phyloP scores from a whole-genome alignment of 75 land plant genomes.

The Isoetes taiwanensis region DNA sequence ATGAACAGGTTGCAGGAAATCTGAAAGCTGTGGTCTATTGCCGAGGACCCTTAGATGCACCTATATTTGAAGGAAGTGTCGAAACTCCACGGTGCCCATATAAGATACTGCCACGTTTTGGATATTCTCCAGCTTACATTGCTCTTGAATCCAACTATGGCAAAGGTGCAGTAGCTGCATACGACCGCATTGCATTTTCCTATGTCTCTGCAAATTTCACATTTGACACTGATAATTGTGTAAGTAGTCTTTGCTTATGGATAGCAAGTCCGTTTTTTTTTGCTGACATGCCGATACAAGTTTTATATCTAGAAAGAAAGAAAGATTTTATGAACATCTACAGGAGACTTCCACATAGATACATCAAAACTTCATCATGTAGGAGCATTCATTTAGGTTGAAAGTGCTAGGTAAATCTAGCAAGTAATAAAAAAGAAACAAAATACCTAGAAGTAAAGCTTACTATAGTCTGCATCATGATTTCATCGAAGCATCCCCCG shows the following conservation, averaged over 20 bases:
- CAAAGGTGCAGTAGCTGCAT: conserved; percentile 87
- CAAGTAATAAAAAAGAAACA: too few species aligned
- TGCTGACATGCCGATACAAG: not conserved
- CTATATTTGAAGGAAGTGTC: conserved; percentile 87
- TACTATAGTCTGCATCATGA: too few species aligned
- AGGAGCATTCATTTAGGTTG: too few species aligned
- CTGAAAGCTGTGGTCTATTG: conserved; percentile 89
- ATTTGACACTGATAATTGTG: conserved; percentile 80
- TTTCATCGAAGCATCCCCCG: too few species aligned
- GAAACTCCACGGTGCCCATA: conserved; percentile 54
- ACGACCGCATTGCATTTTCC: conserved; percentile 79
- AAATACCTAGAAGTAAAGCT: too few species aligned
- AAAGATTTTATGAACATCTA: conserved; percentile 3
- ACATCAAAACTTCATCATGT: too few species aligned
- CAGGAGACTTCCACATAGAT: too few species aligned
- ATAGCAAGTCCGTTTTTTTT: not conserved
- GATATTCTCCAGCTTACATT: conserved; percentile 32
- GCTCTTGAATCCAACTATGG: conserved; percentile 60
- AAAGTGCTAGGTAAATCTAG: too few species aligned
- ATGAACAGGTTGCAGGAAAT: conserved; percentile 96
- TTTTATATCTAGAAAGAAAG: not conserved
- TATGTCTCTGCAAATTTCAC: conserved; percentile 85
- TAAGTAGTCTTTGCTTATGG: conserved; percentile 31
- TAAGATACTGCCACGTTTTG: conserved; percentile 21
- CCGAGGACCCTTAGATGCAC: conserved; percentile 92